Conservation (phyloP, 2,329 filamentous ascomycete genomes). For the Aspergillus sojae region DNA sequence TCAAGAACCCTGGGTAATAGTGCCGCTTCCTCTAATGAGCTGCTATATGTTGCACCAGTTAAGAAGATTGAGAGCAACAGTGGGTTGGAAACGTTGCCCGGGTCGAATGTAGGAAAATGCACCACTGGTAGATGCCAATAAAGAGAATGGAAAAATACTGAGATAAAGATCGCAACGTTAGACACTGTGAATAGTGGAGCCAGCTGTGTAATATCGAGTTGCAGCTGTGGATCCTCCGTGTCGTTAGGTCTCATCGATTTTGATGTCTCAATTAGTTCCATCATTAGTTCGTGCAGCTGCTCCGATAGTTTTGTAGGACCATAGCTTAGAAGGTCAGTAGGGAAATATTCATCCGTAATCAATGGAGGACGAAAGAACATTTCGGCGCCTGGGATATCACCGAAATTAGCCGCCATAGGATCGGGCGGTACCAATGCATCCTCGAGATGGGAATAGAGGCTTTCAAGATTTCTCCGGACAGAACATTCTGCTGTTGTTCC, state of each 20-base stretch:
- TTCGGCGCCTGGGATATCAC: constrained; percentile 14
- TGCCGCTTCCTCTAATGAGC: constrained; percentile 19
- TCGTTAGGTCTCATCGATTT: constrained; percentile 25
- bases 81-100: constrained; percentile 27
- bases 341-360: constrained; percentile 19
- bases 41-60: constrained; percentile 30
- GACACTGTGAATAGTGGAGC: constrained; percentile 26
- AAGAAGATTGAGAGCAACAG: constrained; percentile 32
- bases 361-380: constrained; percentile 17
- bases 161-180: constrained; percentile 32
- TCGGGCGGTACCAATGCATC: constrained; percentile 27
- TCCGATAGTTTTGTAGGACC: constrained; percentile 24
- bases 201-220: constrained; percentile 23
- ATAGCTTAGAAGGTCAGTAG: constrained; percentile 19
- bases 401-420: constrained; percentile 19
- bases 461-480: constrained; percentile 29
- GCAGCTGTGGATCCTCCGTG: neutral
- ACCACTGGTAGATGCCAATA: constrained; percentile 37
- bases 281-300: constrained; percentile 29
- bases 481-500: constrained; percentile 34
- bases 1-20: constrained; percentile 27
- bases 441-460: constrained; percentile 30
- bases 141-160: constrained; percentile 34
- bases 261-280: constrained; percentile 32
- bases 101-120: constrained; percentile 35